phyloP scores from a whole-genome alignment of 2,329 filamentous ascomycete species.

The Aspergillus proliferans region DNA sequence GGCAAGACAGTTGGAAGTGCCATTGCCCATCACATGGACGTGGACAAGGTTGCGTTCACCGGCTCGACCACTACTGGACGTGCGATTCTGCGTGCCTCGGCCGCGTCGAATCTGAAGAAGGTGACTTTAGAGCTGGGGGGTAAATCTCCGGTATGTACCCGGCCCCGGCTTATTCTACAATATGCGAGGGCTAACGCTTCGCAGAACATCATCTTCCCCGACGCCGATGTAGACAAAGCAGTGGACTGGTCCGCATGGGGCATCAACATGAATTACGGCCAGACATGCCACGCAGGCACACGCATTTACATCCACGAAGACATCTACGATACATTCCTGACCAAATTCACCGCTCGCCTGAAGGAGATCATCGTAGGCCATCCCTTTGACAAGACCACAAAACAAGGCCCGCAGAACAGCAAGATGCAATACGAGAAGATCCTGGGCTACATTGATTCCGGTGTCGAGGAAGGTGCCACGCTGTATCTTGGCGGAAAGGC shows the following conservation, averaged over 20 bases:
- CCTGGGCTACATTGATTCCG: constrained; percentile 64
- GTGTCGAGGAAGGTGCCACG: constrained; percentile 56
- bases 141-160: constrained; percentile 47
- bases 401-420: constrained; percentile 80
- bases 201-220: constrained; percentile 48
- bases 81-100: constrained; percentile 54
- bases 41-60: constrained; percentile 58
- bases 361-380: background rate
- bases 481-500: constrained; percentile 61
- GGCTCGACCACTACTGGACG: constrained; percentile 55
- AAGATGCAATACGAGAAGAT: constrained; percentile 79
- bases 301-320: constrained; percentile 77
- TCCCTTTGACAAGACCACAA: constrained; percentile 49
- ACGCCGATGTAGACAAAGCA: constrained; percentile 58
- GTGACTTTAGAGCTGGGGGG: constrained; percentile 60
- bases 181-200: background rate
- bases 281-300: constrained; percentile 53
- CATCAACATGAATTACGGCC: constrained; percentile 51
- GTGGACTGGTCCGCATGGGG: constrained; percentile 57
- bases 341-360: constrained; percentile 57
- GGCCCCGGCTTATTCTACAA: background rate
- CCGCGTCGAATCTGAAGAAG: constrained; percentile 58
- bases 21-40: constrained; percentile 54
- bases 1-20: constrained; percentile 69
- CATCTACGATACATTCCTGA: constrained; percentile 74